phyloP scores from a whole-genome alignment of 768 basidiomycete genomes.

The Amanita muscaria region DNA sequence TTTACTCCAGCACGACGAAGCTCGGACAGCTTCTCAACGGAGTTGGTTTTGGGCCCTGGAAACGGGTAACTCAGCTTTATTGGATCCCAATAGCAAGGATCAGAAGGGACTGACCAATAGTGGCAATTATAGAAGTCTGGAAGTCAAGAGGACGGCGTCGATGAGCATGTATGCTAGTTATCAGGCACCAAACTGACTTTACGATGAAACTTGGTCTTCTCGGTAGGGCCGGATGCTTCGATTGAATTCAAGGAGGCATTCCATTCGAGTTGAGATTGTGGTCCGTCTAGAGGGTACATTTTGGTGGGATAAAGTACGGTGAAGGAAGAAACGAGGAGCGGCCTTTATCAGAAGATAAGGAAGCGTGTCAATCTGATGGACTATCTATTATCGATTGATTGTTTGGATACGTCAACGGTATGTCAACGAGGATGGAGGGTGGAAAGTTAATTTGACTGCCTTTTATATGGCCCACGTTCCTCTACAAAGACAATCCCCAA shows the following conservation, averaged over 20 bases:
- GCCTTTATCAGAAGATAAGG: constrained; percentile 2
- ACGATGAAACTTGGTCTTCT: constrained; percentile 79
- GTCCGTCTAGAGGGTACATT: constrained; percentile 52
- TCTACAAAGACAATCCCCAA: no score
- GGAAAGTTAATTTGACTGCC: no score
- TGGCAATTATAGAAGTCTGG: constrained; percentile 98
- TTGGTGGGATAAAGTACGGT: constrained; percentile 13
- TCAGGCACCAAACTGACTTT: constrained; percentile 53
- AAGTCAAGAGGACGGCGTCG: neutral
- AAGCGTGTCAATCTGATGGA: constrained; percentile 11
- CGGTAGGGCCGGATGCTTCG: constrained; percentile 59
- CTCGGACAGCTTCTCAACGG: constrained; percentile 76
- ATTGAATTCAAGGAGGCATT: constrained; percentile 72
- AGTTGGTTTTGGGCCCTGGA: constrained; percentile 90
- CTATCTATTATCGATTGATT: constrained; percentile 21
- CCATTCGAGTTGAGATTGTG: constrained; percentile 89
- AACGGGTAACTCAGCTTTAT: constrained; percentile 4
- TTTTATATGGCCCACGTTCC: no score
- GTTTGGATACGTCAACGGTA: no score
- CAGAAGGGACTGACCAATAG: constrained; percentile 62
- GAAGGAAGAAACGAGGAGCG: constrained; percentile 7
- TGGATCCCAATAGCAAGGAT: neutral
- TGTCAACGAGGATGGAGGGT: no score
- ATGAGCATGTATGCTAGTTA: constrained; percentile 8
- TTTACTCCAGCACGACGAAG: constrained; percentile 92